Evolutionary conservation across 2,329 filamentous ascomycete genomes (phyloP).

Genomic region (Fonsecaea pedrosoi): DNA sequence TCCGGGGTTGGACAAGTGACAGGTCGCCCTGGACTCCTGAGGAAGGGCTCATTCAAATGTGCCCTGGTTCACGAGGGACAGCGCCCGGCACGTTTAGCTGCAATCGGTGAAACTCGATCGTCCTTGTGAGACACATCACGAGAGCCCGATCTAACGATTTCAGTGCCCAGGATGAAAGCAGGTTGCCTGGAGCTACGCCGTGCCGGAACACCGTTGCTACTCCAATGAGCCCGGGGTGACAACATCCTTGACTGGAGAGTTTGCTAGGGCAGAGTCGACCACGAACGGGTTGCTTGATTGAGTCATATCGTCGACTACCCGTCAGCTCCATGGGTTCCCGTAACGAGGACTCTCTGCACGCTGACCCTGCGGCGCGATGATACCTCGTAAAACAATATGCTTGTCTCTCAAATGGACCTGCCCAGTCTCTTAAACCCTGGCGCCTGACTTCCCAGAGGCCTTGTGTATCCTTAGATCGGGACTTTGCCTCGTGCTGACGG

Average conservation of each 20-base stretch:
- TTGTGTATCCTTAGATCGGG: no score
- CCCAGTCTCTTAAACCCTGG: background rate
- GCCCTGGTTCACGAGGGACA: background rate
- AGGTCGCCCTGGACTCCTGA: background rate
- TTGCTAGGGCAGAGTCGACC: background rate
- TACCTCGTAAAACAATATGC: background rate
- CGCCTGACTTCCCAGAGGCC: background rate
- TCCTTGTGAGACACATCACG: background rate
- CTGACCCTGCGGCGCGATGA: background rate
- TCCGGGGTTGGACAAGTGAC: background rate
- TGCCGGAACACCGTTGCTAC: background rate
- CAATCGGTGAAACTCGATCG: slow-evolving; percentile 1
- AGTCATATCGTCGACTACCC: background rate
- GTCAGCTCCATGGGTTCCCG: background rate
- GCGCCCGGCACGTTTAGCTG: background rate
- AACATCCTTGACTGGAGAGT: background rate
- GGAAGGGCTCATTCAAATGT: background rate
- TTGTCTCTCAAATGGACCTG: background rate
- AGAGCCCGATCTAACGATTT: background rate
- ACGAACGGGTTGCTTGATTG: background rate
- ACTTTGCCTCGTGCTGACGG: background rate
- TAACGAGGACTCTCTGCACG: background rate
- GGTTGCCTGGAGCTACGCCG: background rate
- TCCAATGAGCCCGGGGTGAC: background rate
- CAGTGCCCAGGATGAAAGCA: background rate